Percentiles rank a stretch among this genome's conserved stretches.
phyloP scores from a whole-genome alignment of 441 rosid species.

The Macaranga tanarius region DNA sequence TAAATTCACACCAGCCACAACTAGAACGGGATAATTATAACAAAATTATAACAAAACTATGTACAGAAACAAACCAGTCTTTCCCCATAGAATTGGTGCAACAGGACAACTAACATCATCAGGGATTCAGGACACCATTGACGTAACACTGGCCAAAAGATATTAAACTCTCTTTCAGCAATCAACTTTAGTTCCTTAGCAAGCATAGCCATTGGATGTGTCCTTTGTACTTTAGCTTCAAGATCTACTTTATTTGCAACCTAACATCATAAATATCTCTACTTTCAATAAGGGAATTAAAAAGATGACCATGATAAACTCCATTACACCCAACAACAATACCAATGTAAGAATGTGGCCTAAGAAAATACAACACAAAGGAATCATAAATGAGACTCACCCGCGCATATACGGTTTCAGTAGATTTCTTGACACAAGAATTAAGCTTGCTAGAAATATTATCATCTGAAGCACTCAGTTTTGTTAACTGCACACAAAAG shows the following conservation, averaged over 20 bases:
- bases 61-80: conserved; percentile 69
- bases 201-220: conserved; percentile 79
- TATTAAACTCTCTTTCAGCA: conserved; percentile 73
- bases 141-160: conserved; percentile 65
- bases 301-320: neutral
- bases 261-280: conserved; percentile 38
- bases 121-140: conserved; percentile 73
- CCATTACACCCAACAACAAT: neutral
- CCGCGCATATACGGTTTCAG: conserved; percentile 70
- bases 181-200: conserved; percentile 75
- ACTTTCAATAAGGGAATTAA: conserved; percentile 9
- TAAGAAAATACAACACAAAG: neutral
- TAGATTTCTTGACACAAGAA: conserved; percentile 61
- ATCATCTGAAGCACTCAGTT: conserved; percentile 42
- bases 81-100: conserved; percentile 88
- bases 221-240: conserved; percentile 57
- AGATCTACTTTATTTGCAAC: conserved; percentile 55
- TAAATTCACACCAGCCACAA: conserved; percentile 21
- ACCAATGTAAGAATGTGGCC: neutral
- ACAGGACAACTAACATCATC: conserved; percentile 52
- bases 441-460: conserved; percentile 51
- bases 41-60: conserved; percentile 9
- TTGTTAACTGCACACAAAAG: conserved; percentile 49
- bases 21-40: conserved; percentile 11
- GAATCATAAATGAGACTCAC: conserved; percentile 44